Evolutionary conservation across 2,329 filamentous ascomycete species (phyloP).

Genomic region (Penicillium italicum): DNA sequence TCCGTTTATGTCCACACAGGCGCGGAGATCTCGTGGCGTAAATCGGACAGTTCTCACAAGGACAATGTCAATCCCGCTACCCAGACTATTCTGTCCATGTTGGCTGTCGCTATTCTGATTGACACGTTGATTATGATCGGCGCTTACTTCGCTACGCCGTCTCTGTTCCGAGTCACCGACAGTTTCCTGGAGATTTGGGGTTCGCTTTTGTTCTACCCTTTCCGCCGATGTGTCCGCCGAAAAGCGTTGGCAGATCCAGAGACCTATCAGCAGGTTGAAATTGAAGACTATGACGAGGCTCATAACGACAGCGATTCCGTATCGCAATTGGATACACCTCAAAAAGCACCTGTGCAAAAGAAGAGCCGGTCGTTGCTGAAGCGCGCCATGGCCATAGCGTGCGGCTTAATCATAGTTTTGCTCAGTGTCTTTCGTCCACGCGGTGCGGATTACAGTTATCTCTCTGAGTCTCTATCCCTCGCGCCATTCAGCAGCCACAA

Average conservation of each 20-base stretch:
- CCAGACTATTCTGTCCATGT: conserved; percentile 14
- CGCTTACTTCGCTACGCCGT: conserved; percentile 15
- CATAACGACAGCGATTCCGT: conserved; percentile 13
- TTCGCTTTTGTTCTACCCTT: conserved; percentile 2
- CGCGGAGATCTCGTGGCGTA: conserved; percentile 24
- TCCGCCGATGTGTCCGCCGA: neutral
- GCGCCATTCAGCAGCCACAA: conserved; percentile 13
- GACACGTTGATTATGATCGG: conserved; percentile 5
- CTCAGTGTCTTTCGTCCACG: conserved; percentile 15
- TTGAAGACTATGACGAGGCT: conserved; percentile 18
- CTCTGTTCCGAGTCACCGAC: conserved; percentile 7
- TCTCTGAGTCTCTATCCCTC: conserved; percentile 19
- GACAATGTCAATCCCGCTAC: conserved; percentile 2
- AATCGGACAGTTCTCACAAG: conserved; percentile 11
- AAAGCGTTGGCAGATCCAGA: conserved; percentile 12
- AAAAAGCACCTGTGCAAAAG: neutral
- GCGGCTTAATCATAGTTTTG: conserved; percentile 5
- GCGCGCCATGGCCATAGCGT: conserved; percentile 7
- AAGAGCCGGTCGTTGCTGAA: neutral
- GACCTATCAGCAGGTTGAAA: conserved; percentile 16
- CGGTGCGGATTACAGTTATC: conserved; percentile 13
- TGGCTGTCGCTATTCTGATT: conserved; percentile 13
- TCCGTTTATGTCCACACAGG: conserved; percentile 21
- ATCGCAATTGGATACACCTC: neutral
- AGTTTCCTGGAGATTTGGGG: conserved; percentile 11